These are phyloP conservation scores for Skeletonema tropicum DNA, from an alignment of 108 stramenopile genomes.

Conservation along the genomic window DNA sequence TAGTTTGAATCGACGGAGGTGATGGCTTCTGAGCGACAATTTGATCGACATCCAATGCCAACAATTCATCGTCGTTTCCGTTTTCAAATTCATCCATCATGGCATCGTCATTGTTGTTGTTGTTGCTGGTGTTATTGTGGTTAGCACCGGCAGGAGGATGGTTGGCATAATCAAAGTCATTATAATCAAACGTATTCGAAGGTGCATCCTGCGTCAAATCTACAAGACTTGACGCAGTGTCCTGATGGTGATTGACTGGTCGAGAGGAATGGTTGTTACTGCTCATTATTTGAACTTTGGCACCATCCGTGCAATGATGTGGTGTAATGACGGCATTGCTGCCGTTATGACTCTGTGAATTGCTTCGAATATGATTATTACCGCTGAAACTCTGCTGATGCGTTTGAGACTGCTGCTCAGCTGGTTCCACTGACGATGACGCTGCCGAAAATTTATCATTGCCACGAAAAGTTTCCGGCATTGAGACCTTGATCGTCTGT, in stretches of 20 bases:
- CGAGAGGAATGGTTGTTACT: not conserved
- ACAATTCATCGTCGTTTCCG: conserved; percentile 31
- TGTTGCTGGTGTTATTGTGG: not conserved
- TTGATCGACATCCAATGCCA: conserved; percentile 45
- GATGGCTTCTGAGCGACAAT: conserved; percentile 17
- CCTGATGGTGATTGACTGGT: not conserved
- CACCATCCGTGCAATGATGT: too few relatives aligned
- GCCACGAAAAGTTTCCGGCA: too few relatives aligned
- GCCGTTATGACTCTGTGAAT: not conserved
- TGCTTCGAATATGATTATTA: not conserved
- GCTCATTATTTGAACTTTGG: not conserved
- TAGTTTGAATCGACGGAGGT: too few relatives aligned
- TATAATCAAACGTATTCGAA: conserved; percentile 12
- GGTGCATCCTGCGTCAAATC: conserved; percentile 4
- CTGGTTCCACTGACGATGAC: too few relatives aligned
- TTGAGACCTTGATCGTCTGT: too few relatives aligned
- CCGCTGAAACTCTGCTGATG: not conserved
- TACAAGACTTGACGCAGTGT: not conserved
- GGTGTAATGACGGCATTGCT: not conserved
- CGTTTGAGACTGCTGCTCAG: too few relatives aligned
- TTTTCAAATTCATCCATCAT: conserved; percentile 27
- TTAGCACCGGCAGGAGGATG: not conserved
- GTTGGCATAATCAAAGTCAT: conserved; percentile 7
- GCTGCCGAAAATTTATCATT: too few relatives aligned
- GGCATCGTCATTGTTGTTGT: not conserved